phyloP scores from a whole-genome alignment of 176 grass and related monocot species.

The Stipa capillata region DNA sequence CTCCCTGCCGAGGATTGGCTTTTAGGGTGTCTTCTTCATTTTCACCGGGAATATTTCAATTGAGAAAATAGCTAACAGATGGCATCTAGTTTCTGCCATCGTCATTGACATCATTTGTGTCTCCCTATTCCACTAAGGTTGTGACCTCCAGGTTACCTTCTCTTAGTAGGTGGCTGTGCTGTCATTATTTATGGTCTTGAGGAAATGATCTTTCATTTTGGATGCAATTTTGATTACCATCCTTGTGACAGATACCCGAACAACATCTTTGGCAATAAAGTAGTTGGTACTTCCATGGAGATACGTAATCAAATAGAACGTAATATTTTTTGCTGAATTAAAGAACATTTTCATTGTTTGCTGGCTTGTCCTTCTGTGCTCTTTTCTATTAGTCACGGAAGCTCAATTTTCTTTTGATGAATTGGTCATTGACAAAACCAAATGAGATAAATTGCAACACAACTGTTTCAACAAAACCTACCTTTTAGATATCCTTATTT shows the following conservation, averaged over 20 bases:
- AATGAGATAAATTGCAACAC: neutral
- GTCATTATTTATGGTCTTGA: neutral
- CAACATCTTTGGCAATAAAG: slow-evolving; percentile 15
- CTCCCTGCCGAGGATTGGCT: neutral
- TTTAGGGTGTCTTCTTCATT: neutral
- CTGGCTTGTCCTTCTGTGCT: neutral
- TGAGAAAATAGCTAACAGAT: neutral
- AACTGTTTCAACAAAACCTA: no score
- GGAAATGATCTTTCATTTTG: slow-evolving; percentile 10
- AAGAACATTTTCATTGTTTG: neutral
- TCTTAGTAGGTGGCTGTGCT: neutral
- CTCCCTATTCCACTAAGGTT: neutral
- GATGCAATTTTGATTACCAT: slow-evolving; percentile 19
- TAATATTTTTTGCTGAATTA: slow-evolving; percentile 6
- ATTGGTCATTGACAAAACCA: neutral
- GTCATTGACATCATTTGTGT: neutral
- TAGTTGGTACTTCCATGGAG: slow-evolving; percentile 6
- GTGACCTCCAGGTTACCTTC: neutral
- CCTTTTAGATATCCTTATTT: no score
- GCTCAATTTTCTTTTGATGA: no score
- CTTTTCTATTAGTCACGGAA: neutral
- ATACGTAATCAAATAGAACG: slow-evolving; percentile 28
- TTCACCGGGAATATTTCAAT: neutral
- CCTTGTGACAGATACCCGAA: slow-evolving; percentile 29
- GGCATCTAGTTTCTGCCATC: neutral